Evolutionary conservation across 1,284 basidiomycete genomes (phyloP).

Genomic region (Testicularia cyperi): DNA sequence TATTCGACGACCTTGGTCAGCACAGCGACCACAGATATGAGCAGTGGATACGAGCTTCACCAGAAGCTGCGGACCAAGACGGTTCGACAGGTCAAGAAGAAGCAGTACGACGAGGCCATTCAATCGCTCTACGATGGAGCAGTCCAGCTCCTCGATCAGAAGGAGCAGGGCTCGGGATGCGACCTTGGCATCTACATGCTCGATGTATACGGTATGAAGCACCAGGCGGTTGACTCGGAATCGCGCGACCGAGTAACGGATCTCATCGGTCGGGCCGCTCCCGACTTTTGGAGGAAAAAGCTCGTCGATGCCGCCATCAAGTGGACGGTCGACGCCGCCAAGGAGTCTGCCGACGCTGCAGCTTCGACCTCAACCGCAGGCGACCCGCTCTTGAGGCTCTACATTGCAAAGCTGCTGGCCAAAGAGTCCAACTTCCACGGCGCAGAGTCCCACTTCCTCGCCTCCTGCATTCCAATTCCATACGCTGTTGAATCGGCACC

Average conservation of each 20-base stretch:
- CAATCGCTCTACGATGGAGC: slow-evolving; percentile 45
- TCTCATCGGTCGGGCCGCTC: slow-evolving; percentile 35
- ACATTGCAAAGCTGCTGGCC: slow-evolving; percentile 45
- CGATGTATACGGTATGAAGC: slow-evolving; percentile 47
- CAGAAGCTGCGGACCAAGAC: slow-evolving; percentile 58
- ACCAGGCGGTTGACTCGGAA: slow-evolving; percentile 26
- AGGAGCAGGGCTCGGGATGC: slow-evolving; percentile 57
- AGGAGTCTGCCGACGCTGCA: too few species aligned
- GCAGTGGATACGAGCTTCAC: slow-evolving; percentile 56
- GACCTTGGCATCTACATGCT: slow-evolving; percentile 57
- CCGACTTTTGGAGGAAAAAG: slow-evolving; percentile 58
- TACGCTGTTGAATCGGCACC: slow-evolving; percentile 28
- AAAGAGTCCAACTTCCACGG: slow-evolving; percentile 25
- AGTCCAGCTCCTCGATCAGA: slow-evolving; percentile 41
- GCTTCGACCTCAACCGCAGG: slow-evolving; percentile 29
- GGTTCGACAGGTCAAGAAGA: slow-evolving; percentile 56
- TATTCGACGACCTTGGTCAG: background rate
- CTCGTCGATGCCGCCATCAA: slow-evolving; percentile 53
- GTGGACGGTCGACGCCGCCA: slow-evolving; percentile 49
- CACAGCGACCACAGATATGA: too few species aligned
- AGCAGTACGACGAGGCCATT: slow-evolving; percentile 55
- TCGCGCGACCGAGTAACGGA: slow-evolving; percentile 40
- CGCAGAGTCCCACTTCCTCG: slow-evolving; percentile 49
- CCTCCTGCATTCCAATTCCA: slow-evolving; percentile 22
- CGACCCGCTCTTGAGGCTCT: slow-evolving; percentile 46